phyloP scores from a whole-genome alignment of 176 grass and related monocot genomes.

The Pharus latifolius region DNA sequence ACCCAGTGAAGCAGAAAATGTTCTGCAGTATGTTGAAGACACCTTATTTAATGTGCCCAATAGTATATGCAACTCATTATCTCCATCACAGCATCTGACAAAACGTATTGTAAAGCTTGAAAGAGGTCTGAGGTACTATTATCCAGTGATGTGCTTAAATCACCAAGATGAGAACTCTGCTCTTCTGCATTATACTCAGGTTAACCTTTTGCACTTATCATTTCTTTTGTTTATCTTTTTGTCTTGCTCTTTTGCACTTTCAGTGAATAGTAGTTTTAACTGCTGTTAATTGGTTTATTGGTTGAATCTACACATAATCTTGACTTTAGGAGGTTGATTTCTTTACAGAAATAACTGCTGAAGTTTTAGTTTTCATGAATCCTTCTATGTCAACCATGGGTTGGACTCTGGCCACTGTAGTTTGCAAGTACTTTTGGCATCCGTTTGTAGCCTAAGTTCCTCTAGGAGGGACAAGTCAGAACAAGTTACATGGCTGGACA shows the following conservation, averaged over 20 bases:
- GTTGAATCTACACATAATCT: neutral
- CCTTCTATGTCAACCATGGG: too few species aligned
- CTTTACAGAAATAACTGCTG: neutral
- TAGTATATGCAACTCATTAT: slow-evolving; percentile 53
- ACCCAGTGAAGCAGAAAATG: slow-evolving; percentile 52
- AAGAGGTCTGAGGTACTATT: slow-evolving; percentile 64
- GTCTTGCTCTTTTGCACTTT: neutral
- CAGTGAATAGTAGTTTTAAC: neutral
- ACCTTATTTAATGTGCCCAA: slow-evolving; percentile 46
- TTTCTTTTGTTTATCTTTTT: neutral
- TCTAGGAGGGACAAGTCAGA: neutral
- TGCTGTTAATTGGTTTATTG: neutral
- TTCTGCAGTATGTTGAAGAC: slow-evolving; percentile 56
- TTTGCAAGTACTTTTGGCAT: too few species aligned
- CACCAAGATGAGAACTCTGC: slow-evolving; percentile 83
- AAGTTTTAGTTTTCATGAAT: too few species aligned
- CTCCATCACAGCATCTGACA: slow-evolving; percentile 73
- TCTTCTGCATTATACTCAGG: slow-evolving; percentile 90
- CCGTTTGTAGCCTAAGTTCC: too few species aligned
- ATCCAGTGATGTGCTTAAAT: slow-evolving; percentile 59
- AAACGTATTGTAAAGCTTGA: slow-evolving; percentile 93
- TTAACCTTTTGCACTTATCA: slow-evolving; percentile 10
- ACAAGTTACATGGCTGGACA: neutral
- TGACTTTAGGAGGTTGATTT: neutral
- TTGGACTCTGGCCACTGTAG: too few species aligned